Base-by-base conservation (phyloP, 306 rosid genomes). In the Lablab purpureus region DNA sequence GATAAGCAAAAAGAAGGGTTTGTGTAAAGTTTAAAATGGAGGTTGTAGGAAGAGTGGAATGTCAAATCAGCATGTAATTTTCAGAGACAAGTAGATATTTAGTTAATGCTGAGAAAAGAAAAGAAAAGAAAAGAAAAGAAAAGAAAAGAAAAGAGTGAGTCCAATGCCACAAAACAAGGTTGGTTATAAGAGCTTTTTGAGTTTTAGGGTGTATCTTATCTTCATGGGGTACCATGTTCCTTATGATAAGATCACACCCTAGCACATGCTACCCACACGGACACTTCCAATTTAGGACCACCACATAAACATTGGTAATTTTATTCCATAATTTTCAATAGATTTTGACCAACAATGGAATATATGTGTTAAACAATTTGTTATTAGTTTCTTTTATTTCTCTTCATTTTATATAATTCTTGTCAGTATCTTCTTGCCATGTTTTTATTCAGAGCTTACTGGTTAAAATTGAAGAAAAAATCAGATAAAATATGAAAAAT, bases 201-300 rank as follows among this genome's bases (percentile, higher is more conserved):
- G 30, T 55, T 65, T n/a, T 64, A 74, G 58, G 70, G 75, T 11
- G 4, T 19, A 69, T 36, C 80, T 82, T 85, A 82, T 79, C 86
- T 78, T 43, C 49, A 45, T 45, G 13, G 0, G 64, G 82, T 64
- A 67, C 74, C 64, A 52, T 74, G 73, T 85, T 69, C 77, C 32
- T 65, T 65, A 10, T 82, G 60, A 81, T 56, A 34, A 58, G 28
- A 65, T 71, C 13, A 75, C 71, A 82, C 22, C 45, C 70, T 79
- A 37, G 80, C 86, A 85, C 84, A 86, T 86, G 86, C 65, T 36
- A 79, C 82, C 87, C 82, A 73, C 75, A 54, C 50, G 65, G 49
- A 45, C 83, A 67, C 70, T 68, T 77, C 12, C 58, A 67, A 56
- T 78, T 80, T 60, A 47, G 86, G 96, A 91, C 93, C 93, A 84